Base-by-base conservation (phyloP, 2,329 filamentous ascomycete genomes). In the Fusarium anguioides region DNA sequence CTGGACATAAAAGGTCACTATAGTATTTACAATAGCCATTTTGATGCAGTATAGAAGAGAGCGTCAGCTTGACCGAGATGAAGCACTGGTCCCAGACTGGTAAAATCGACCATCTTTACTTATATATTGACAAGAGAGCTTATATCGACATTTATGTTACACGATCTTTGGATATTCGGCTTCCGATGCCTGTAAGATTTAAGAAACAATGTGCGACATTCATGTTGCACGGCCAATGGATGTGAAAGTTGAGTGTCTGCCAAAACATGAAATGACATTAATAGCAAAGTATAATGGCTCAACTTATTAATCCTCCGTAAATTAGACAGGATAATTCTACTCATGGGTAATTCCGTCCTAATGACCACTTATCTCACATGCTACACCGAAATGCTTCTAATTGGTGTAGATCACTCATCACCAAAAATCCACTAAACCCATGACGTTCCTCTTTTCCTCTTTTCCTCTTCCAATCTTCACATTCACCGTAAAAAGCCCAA, bases 51-150 rank as follows among this genome's bases (percentile, higher is more conserved):
- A 7, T 12, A 5, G n/a, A 11, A 24, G 29, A 29, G 7, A 18
- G 18, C 9, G 10, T n/a, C 6, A 5, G 14, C 1, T 0, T 4
- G 3, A 4, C n/a, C 17, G 1, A 23, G 23, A 3, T 6, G 24
- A 6, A 14, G 15, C 15, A 15, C 7, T 4, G 14, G n/a, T 3
- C 3, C 4, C 7, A 1, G 12, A 37, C 4, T 11, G 10, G 10
- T 10, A 6, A 21, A 4, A 35, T 26, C 2, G n/a, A 14, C 9
- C 3, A 35, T 35, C 20, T 6, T n/a, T 17, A 49, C 12, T 39
- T 56, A 56, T 41, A 29, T 10, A 18, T 26, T 11, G 4, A 17
- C 15, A 15, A 18, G 8, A n/a, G 7, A 18, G 6, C 3, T 18
- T 14, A 8, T 17, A 4, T n/a, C 24, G 12, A 33, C 9, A 6